A percentile compares a stretch with the other conserved stretches of the same genome.
Conservation (phyloP, 495 filamentous ascomycete species). For the Parathielavia hyrcaniae region DNA sequence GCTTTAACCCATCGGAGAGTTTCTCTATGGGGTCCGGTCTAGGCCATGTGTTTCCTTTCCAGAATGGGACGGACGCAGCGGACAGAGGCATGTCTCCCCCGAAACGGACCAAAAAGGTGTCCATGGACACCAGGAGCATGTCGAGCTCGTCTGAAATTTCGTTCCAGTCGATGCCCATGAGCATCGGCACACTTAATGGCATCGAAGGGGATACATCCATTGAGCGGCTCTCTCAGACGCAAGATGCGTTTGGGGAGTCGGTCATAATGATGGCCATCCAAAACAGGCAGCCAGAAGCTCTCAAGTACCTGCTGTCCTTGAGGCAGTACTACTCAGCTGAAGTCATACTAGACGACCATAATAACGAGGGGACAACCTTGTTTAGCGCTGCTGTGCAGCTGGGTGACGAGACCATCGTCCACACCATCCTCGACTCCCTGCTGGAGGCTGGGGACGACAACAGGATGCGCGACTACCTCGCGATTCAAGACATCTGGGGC, state of each 20-base stretch:
- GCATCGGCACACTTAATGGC: conserved; percentile 64
- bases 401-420: conserved; percentile 65
- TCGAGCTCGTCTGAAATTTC: conserved; percentile 81
- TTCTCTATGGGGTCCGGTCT: conserved; percentile 59
- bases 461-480: conserved; percentile 58
- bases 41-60: conserved; percentile 85
- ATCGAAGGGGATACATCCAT: conserved; percentile 83
- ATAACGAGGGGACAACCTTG: conserved; percentile 82
- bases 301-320: conserved; percentile 73
- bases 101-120: conserved; percentile 66
- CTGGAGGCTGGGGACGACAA: conserved; percentile 35
- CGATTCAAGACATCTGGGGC: conserved; percentile 71
- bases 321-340: conserved; percentile 63
- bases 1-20: conserved; percentile 38
- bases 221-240: conserved; percentile 72
- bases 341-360: conserved; percentile 70
- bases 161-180: conserved; percentile 66
- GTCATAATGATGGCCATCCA: conserved; percentile 96
- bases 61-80: conserved; percentile 44
- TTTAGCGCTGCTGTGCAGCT: conserved; percentile 92
- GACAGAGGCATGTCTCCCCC: conserved; percentile 38
- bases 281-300: conserved; percentile 56
- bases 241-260: conserved; percentile 75
- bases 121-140: conserved; percentile 80
- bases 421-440: conserved; percentile 63